Evolutionary conservation across 2,329 filamentous ascomycete species (phyloP).

Genomic region (Exophiala sp.): DNA sequence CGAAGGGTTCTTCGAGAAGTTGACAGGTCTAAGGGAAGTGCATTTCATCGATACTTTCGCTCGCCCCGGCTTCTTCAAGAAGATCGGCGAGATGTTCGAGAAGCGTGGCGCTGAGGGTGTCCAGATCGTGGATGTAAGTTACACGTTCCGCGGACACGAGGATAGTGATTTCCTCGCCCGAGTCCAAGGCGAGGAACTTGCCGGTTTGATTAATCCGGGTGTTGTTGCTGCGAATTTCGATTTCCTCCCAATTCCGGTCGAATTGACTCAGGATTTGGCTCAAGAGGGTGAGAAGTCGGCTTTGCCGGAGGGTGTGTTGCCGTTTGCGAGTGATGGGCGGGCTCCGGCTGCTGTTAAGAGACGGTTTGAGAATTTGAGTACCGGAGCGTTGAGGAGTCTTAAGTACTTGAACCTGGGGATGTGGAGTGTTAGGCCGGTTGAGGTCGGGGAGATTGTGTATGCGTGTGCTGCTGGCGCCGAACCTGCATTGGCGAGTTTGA

Average conservation of each 20-base stretch:
- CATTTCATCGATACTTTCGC: conserved; percentile 50
- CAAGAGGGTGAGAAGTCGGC: conserved; percentile 9
- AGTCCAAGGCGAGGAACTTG: conserved; percentile 31
- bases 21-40: conserved; percentile 38
- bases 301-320: conserved; percentile 20
- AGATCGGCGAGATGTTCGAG: conserved; percentile 29
- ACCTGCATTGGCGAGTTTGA: conserved; percentile 17
- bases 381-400: conserved; percentile 8
- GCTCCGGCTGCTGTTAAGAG: conserved; percentile 20
- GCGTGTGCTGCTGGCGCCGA: conserved; percentile 14
- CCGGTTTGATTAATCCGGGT: conserved; percentile 15
- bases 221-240: conserved; percentile 21
- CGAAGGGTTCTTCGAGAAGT: conserved; percentile 38
- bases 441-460: conserved; percentile 22
- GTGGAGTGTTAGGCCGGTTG: conserved; percentile 17
- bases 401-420: conserved; percentile 25
- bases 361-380: conserved; percentile 17
- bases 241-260: conserved; percentile 11
- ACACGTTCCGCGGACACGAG: conserved; percentile 44
- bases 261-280: background rate
- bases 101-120: conserved; percentile 29
- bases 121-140: conserved; percentile 47
- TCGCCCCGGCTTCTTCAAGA: conserved; percentile 39
- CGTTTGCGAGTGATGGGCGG: conserved; percentile 24
- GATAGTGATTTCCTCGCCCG: conserved; percentile 42